A percentile compares a stretch with the other conserved stretches of the same genome.
phyloP scores from a whole-genome alignment of 441 rosid genomes.

The Raphanus hybrid region DNA sequence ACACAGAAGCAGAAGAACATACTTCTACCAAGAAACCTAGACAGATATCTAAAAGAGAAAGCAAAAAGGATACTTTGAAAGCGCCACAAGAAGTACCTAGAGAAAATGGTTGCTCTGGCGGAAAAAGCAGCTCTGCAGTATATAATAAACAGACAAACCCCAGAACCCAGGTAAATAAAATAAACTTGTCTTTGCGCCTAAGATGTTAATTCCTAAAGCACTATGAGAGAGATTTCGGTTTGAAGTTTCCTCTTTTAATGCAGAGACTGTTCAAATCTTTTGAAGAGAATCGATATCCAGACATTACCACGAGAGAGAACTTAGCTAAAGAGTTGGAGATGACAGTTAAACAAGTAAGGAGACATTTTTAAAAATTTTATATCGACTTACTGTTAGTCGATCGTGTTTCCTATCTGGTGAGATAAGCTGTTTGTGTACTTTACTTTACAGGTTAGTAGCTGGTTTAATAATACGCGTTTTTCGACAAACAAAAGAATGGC shows the following conservation, averaged over 20 bases:
- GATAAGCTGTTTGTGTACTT: constrained; percentile 4
- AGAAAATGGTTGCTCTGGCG: constrained; percentile 36
- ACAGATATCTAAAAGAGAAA: constrained; percentile 25
- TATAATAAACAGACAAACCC: constrained; percentile 45
- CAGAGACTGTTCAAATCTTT: constrained; percentile 71
- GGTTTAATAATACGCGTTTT: constrained; percentile 85
- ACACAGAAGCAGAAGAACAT: constrained; percentile 27
- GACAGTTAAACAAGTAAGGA: constrained; percentile 65
- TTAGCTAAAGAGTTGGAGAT: constrained; percentile 72
- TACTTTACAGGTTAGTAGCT: constrained; percentile 67
- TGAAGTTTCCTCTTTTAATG: constrained; percentile 29
- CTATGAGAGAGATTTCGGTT: neutral
- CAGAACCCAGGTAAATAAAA: constrained; percentile 65
- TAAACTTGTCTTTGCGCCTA: neutral
- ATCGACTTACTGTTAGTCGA: constrained; percentile 12
- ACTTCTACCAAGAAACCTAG: constrained; percentile 33
- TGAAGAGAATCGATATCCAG: constrained; percentile 74
- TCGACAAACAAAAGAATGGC: constrained; percentile 38
- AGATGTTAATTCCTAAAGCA: neutral
- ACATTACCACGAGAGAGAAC: constrained; percentile 59
- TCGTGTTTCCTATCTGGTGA: neutral
- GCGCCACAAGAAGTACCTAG: constrained; percentile 38
- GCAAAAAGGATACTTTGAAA: constrained; percentile 31
- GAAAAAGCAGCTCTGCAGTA: constrained; percentile 29
- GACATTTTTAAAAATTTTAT: no score